Evolutionary conservation across 1,284 basidiomycete genomes (phyloP).

Genomic region (Leccinum glutinopallens): DNA sequence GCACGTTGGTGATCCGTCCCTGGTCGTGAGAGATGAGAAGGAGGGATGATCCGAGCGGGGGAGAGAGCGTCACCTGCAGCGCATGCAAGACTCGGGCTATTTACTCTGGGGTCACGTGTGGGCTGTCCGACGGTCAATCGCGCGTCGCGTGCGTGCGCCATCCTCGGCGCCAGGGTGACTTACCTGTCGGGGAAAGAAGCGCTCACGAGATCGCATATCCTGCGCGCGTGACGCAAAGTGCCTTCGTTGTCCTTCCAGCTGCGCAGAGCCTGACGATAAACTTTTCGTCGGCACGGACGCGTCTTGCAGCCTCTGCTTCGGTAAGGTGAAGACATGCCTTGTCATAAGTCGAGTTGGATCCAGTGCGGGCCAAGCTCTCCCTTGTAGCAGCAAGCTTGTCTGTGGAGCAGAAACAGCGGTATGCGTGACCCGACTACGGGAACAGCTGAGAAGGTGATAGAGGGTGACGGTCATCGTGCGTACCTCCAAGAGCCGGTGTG

Average conservation of each 20-base stretch:
- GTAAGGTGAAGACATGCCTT: conserved; percentile 83
- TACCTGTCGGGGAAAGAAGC: conserved; percentile 43
- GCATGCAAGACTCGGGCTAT: conserved; percentile 58
- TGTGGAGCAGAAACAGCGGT: conserved; percentile 90
- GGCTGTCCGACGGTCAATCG: conserved; percentile 35
- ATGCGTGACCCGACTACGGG: conserved; percentile 79
- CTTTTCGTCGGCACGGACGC: conserved; percentile 75
- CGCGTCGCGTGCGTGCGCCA: neutral
- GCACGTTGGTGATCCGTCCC: conserved; percentile 70
- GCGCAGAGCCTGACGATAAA: conserved; percentile 76
- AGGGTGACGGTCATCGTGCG: neutral
- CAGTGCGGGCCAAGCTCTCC: conserved; percentile 66
- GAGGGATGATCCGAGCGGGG: neutral
- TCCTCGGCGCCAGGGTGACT: neutral
- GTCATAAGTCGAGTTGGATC: conserved; percentile 82
- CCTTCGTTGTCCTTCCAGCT: conserved; percentile 47
- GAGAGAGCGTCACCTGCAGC: conserved; percentile 47
- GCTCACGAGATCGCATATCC: conserved; percentile 50
- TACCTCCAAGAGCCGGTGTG: conserved; percentile 77
- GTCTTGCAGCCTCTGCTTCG: conserved; percentile 80
- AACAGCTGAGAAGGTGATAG: neutral
- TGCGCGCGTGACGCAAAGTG: conserved; percentile 48
- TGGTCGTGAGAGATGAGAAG: conserved; percentile 31
- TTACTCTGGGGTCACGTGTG: conserved; percentile 52
- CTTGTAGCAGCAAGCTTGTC: conserved; percentile 70